Conservation (phyloP, 352 stramenopile species). For the Globisporangium nodosum region DNA sequence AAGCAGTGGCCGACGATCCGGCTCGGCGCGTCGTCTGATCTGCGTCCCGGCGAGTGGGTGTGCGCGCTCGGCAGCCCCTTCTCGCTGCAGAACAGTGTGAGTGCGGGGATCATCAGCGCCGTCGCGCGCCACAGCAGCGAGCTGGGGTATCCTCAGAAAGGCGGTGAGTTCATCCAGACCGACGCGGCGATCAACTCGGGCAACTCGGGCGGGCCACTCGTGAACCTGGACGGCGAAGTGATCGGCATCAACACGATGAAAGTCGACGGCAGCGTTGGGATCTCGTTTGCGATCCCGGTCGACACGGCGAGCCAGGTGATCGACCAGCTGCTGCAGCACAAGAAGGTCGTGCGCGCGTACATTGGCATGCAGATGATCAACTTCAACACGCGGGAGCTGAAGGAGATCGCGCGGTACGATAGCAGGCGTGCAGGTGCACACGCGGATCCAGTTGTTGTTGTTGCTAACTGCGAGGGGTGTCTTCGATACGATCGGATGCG, state of each 20-base stretch:
- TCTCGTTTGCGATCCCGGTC: conserved; percentile 92
- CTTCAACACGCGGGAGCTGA: conserved; percentile 64
- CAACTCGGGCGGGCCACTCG: conserved; percentile 91
- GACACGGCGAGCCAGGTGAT: conserved; percentile 89
- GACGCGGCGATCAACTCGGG: conserved; percentile 92
- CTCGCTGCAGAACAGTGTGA: conserved; percentile 89
- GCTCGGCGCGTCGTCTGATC: conserved; percentile 59
- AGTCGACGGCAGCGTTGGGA: conserved; percentile 83
- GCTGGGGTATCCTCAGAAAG: conserved; percentile 74
- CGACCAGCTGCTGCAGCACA: conserved; percentile 81
- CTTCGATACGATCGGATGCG: neutral
- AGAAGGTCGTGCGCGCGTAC: conserved; percentile 87
- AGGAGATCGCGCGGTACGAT: conserved; percentile 45
- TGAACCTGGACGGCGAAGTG: conserved; percentile 91
- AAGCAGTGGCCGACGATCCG: conserved; percentile 66
- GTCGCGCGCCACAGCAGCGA: conserved; percentile 87
- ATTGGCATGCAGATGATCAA: conserved; percentile 92
- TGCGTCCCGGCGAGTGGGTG: conserved; percentile 90
- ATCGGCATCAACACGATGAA: conserved; percentile 96
- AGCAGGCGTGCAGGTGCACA: too few species aligned
- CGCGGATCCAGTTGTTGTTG: neutral
- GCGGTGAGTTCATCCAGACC: conserved; percentile 91
- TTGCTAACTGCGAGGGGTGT: neutral
- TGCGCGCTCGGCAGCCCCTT: conserved; percentile 90
- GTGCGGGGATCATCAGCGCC: conserved; percentile 88